Base-by-base conservation (phyloP, 768 basidiomycete genomes). In the Panaeolus papilionaceus region DNA sequence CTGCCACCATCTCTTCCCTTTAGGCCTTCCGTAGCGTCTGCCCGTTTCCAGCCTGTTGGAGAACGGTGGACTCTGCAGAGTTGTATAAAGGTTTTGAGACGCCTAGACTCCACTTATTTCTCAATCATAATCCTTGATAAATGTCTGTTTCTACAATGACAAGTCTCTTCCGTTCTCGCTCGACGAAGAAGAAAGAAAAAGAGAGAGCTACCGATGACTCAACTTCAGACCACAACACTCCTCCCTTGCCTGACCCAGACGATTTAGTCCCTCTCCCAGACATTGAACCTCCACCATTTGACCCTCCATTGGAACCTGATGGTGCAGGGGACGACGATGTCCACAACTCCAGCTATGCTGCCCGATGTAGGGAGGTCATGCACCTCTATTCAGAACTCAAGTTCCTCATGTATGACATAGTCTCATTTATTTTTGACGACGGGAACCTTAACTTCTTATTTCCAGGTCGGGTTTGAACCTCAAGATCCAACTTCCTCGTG, bases 401-500 rank as follows among this genome's bases (percentile, higher is more conserved):
- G 33, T 54, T 62, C 18, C 54, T 69, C 4, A 54, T 63, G 68
- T 69, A 11, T 44, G 39, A 11, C 14, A 6, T 44, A 0, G 1
- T 45, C 51, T 38, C 23, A 51, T 58, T 39, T n/a, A 26, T 28
- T 51, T 26, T 28, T 51, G 8, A 6, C 2, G 8, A 23, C 49
- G 23, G 23, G 26, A 23, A 10, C 4, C 26, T 51, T 4, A 51
- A 1, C 4, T 20, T 58, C n/a, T n/a, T n/a, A n/a, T n/a, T n/a
- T n/a, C n/a, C n/a, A n/a, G 54, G 54, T 58, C 54, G 26, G 54
- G 54, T 1, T 37, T 58, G 16, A 26, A 63, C 33, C 66, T 69
- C 40, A 58, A 66, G 42, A 75, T 87, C 0, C 79, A 83, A 65
- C 70, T 87, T 14, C 87, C 87, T n/a, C 77, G 81, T 4, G 81